A percentile compares a stretch with the other conserved stretches of the same genome.
Conservation (phyloP, 257 asterid species). For the Rauvolfia tetraphylla region DNA sequence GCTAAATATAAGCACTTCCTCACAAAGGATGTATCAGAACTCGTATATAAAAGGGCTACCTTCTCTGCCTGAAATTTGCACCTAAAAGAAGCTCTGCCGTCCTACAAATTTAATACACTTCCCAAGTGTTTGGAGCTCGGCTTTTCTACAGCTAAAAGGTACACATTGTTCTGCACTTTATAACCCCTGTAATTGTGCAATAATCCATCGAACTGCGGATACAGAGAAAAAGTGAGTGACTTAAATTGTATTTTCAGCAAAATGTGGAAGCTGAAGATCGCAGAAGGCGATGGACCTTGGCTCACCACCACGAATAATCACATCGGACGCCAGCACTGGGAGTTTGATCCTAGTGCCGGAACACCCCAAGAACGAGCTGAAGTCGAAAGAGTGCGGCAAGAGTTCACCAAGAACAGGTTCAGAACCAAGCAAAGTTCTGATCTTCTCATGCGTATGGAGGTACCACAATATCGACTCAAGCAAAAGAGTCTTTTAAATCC, state of each 20-base stretch:
- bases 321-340: constrained; percentile 54
- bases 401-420: constrained; percentile 35
- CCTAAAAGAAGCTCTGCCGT: neutral
- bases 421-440: constrained; percentile 55
- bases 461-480: no score
- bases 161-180: neutral
- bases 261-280: constrained; percentile 36
- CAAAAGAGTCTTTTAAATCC: no score
- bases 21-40: neutral
- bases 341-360: constrained; percentile 40
- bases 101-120: neutral
- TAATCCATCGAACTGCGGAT: no score
- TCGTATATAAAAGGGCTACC: neutral
- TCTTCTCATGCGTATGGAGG: constrained; percentile 75
- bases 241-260: neutral
- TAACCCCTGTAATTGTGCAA: no score
- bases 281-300: constrained; percentile 20
- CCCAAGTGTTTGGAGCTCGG: neutral
- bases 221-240: no score
- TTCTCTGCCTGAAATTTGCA: no score
- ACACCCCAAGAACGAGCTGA: constrained; percentile 31
- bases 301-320: constrained; percentile 24
- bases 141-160: neutral
- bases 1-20: no score
- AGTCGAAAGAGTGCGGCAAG: constrained; percentile 43